Conservation (phyloP, 495 filamentous ascomycete genomes). For the Cladorrhinum samala region DNA sequence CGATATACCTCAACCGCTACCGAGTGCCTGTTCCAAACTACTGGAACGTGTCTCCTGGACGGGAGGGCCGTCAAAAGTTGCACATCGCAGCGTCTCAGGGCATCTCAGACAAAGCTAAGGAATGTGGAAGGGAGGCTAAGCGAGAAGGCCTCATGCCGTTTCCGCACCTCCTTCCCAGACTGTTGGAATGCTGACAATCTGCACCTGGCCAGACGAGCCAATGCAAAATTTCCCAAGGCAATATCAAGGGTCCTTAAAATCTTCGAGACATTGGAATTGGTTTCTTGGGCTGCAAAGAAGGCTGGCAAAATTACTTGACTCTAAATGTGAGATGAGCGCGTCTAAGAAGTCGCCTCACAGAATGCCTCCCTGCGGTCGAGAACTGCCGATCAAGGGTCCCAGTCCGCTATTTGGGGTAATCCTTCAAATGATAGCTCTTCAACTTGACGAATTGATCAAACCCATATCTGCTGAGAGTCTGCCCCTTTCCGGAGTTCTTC, state of each 20-base stretch:
- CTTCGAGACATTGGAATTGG: conserved; percentile 1
- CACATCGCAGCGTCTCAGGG: neutral
- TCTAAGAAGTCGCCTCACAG: conserved; percentile 17
- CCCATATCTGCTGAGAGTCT: conserved; percentile 80
- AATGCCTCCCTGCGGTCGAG: conserved; percentile 14
- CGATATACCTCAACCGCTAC: conserved; percentile 11
- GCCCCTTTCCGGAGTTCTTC: conserved; percentile 92
- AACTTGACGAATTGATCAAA: conserved; percentile 94
- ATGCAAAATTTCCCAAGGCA: no score
- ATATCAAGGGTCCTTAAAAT: conserved; percentile 1
- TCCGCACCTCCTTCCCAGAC: conserved; percentile 14
- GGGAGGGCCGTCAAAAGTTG: neutral
- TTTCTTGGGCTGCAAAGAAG: neutral
- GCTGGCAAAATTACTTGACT: neutral
- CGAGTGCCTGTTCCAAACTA: conserved; percentile 11
- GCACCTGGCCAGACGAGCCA: conserved; percentile 4
- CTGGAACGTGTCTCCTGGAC: conserved; percentile 15
- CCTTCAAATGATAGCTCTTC: conserved; percentile 93
- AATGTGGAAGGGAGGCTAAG: conserved; percentile 14
- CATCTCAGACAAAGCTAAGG: conserved; percentile 7
- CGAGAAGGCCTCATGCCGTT: conserved; percentile 6
- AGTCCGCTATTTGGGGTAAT: conserved; percentile 61
- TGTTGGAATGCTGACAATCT: conserved; percentile 18
- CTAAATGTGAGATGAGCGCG: conserved; percentile 7
- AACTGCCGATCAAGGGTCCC: conserved; percentile 8